Evolutionary conservation across 306 rosid genomes (phyloP).

Genomic region (Lathyrus tuberosus): DNA sequence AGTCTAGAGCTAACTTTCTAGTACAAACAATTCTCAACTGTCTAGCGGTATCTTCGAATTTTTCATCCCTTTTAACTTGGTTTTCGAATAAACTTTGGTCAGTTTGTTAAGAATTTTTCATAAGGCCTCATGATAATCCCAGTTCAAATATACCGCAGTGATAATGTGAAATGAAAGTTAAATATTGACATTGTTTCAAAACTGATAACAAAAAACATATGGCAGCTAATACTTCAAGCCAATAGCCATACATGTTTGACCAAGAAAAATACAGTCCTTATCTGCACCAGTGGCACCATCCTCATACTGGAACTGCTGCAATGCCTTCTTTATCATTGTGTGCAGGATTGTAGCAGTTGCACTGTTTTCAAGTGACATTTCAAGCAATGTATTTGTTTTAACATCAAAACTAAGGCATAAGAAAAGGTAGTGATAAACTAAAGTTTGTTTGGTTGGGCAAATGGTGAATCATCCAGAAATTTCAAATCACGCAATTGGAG

Average conservation of each 20-base stretch:
- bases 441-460: neutral
- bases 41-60: too few species aligned
- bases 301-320: neutral
- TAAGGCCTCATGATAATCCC: too few species aligned
- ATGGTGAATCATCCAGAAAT: neutral
- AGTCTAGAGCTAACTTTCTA: too few species aligned
- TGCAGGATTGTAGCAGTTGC: neutral
- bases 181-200: too few species aligned
- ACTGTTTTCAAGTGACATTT: neutral
- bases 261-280: neutral
- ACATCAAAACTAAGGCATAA: neutral
- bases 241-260: neutral
- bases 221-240: neutral
- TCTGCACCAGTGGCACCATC: neutral
- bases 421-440: neutral
- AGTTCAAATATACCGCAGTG: too few species aligned
- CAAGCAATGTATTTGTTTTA: conserved; percentile 12
- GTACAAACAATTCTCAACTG: too few species aligned
- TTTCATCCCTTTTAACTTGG: too few species aligned
- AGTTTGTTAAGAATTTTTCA: too few species aligned
- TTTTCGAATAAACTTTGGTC: too few species aligned
- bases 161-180: too few species aligned
- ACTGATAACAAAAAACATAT: neutral
- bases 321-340: neutral
- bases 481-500: neutral